Evolutionary conservation across 2,329 filamentous ascomycete genomes (phyloP).

Genomic region (Blastomyces percursus): DNA sequence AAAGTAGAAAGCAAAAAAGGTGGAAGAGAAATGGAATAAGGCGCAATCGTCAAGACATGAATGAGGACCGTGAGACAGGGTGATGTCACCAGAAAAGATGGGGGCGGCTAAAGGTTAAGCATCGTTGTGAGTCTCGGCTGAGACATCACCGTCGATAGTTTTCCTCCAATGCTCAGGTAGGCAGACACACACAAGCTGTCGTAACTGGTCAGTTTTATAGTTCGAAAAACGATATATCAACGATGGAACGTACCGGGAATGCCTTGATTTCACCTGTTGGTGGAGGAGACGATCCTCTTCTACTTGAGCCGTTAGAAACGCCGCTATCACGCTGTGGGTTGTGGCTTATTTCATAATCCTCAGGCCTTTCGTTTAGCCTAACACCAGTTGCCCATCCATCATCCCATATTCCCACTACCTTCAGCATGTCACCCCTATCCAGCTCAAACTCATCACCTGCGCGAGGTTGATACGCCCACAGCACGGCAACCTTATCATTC

Average conservation of each 20-base stretch:
- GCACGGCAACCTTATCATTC: conserved; percentile 74
- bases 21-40: conserved; percentile 10
- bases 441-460: conserved; percentile 87
- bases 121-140: conserved; percentile 12
- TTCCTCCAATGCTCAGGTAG: conserved; percentile 92
- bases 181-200: conserved; percentile 74
- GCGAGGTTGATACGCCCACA: conserved; percentile 95
- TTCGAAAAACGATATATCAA: background rate
- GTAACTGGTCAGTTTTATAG: background rate
- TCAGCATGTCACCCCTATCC: conserved; percentile 94
- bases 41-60: conserved; percentile 30
- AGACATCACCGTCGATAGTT: conserved; percentile 74
- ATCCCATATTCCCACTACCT: conserved; percentile 97
- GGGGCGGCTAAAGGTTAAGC: conserved; percentile 12
- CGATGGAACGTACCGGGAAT: conserved; percentile 50
- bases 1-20: conserved; percentile 9
- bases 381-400: conserved; percentile 97
- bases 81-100: conserved; percentile 8
- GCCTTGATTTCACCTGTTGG: conserved; percentile 83
- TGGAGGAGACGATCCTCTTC: conserved; percentile 49
- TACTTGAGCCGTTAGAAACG: conserved; percentile 67
- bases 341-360: conserved; percentile 73
- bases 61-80: conserved; percentile 20
- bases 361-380: conserved; percentile 67
- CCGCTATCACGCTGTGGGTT: conserved; percentile 83